A percentile compares a stretch with the other conserved stretches of the same genome.
Conservation (phyloP, 208 protist genomes). For the Endotrypanum monterogeii region DNA sequence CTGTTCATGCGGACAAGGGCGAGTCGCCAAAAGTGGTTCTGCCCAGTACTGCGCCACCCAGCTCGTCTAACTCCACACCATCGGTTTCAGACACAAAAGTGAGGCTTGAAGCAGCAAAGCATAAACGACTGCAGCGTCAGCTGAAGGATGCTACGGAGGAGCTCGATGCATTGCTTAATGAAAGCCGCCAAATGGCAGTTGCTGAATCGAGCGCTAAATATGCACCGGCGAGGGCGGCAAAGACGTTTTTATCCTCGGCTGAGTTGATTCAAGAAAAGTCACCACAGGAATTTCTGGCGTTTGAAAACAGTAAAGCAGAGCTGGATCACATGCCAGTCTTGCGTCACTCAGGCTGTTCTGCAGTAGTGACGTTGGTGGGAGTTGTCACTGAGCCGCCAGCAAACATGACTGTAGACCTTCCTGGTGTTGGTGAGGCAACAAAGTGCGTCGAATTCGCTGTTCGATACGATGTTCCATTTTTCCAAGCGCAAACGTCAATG, state of each 20-base stretch:
- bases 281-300: conserved; percentile 71
- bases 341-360: conserved; percentile 51
- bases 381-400: conserved; percentile 19
- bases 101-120: conserved; percentile 27
- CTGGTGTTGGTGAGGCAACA: conserved; percentile 19
- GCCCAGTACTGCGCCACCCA: not conserved
- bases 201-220: conserved; percentile 31
- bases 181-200: conserved; percentile 20
- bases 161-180: conserved; percentile 33
- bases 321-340: conserved; percentile 40
- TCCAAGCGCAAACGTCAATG: conserved; percentile 30
- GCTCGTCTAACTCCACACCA: not conserved
- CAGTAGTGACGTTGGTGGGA: conserved; percentile 73
- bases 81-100: conserved; percentile 14
- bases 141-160: conserved; percentile 50
- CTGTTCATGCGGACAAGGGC: conserved; percentile 8
- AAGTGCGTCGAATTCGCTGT: conserved; percentile 55
- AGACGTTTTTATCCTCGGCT: conserved; percentile 54
- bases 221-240: conserved; percentile 49
- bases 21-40: not conserved
- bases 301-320: conserved; percentile 36
- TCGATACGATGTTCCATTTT: conserved; percentile 62
- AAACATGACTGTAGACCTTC: conserved; percentile 9
- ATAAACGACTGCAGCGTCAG: conserved; percentile 21
- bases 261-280: conserved; percentile 76